Evolutionary conservation across 345 rosid species (phyloP), one percentile per base, ranked within the genome.

Genomic region (Angophora floribunda): DNA sequence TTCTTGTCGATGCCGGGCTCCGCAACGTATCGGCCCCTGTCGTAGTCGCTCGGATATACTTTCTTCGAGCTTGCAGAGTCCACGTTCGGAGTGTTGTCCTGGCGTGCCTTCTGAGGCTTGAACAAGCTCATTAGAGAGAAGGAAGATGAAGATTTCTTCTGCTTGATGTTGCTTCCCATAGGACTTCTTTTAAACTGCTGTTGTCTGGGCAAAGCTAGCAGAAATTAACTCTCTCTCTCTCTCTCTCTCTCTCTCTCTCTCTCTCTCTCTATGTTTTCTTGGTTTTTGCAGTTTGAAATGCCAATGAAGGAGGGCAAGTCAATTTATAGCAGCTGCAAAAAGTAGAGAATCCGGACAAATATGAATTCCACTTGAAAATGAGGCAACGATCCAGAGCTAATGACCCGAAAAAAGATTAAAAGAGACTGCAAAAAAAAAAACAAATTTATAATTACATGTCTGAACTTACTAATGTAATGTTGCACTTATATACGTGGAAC

Each of bases 101-200:
- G 51, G 45, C 22, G 28, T 51, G 41, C 87, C 91, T 3, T 89
- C 91, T 51, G 61, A 57, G 90, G 51, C 91, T 90, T 95, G 90
- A 92, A 91, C 51, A 94, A 89, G 91, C 86, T 86, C 63, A 90
- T 91, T 36, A 91, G 21, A 9, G 95, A 91, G 86, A 91, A 88
- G 5, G 87, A 86, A 22, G 90, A 50, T 17, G 90, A 90, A 7
- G 44, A 52, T 87, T 90, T 91, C 86, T 12, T 88, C 52, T 91
- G 90, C 87, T 89, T 88, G 89, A 32, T 86, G 87, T 88, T 91
- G 85, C 94, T 90, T 24, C 92, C 95, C 96, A 93, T 92, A 50
- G 45, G 26, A 41, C 21, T 63, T 63, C 67, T n/a, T 13, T 63
- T 1, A n/a, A n/a, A n/a, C 75, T 63, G 41, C 75, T 63, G 75